phyloP scores from a whole-genome alignment of 495 filamentous ascomycete species.

The Penicillium ochrochloron region DNA sequence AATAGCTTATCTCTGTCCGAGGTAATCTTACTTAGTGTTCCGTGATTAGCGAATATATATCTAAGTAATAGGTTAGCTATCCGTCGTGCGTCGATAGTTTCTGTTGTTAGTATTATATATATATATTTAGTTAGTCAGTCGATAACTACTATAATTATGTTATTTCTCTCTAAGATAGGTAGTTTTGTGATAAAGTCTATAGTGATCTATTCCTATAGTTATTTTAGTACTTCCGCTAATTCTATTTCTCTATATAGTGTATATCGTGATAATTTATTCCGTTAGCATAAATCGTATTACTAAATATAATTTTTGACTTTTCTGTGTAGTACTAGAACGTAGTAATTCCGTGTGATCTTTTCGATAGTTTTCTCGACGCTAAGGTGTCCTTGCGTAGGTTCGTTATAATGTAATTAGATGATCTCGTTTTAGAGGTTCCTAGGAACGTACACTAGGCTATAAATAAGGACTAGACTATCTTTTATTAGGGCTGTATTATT shows the following conservation, averaged over 20 bases:
- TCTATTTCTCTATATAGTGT: background rate
- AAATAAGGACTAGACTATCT: background rate
- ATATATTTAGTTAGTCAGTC: constrained; percentile 6
- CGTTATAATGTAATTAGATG: background rate
- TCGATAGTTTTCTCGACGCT: background rate
- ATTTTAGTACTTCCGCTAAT: background rate
- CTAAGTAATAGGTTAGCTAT: background rate
- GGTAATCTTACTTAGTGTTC: background rate
- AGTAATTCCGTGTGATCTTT: background rate
- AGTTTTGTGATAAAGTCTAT: constrained; percentile 7
- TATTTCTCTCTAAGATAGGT: too few species aligned
- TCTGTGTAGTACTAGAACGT: background rate
- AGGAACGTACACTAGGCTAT: constrained; percentile 1
- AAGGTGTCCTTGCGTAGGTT: background rate
- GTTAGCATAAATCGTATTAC: background rate
- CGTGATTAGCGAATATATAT: background rate
- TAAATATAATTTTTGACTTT: background rate
- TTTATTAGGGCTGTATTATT: background rate
- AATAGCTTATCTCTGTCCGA: constrained; percentile 1
- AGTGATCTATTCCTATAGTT: constrained; percentile 2
- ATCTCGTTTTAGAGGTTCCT: background rate
- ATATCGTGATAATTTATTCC: background rate
- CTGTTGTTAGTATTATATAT: background rate
- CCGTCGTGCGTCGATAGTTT: background rate
- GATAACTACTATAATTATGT: constrained; percentile 5